A percentile compares a stretch with the other conserved stretches of the same genome.
phyloP scores from a whole-genome alignment of 352 stramenopile genomes.

The Thraustotheca clavata region DNA sequence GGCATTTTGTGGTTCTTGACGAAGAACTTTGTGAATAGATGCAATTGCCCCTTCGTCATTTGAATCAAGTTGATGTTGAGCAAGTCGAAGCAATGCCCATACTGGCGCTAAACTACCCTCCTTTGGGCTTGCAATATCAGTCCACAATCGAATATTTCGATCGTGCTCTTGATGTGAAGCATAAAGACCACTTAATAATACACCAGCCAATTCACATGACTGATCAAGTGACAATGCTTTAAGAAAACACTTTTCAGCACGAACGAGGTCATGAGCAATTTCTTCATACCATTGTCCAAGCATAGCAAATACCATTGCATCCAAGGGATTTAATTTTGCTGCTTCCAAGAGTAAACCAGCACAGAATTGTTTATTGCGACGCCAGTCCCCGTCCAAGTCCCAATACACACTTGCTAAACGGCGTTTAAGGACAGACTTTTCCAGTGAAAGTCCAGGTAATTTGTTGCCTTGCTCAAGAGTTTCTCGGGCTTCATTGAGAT shows the following conservation, averaged over 20 bases:
- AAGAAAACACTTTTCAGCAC: constrained; percentile 79
- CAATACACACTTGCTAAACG: constrained; percentile 73
- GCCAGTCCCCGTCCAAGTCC: constrained; percentile 38
- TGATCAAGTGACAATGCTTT: constrained; percentile 61
- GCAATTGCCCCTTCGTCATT: constrained; percentile 56
- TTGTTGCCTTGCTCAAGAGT: constrained; percentile 33
- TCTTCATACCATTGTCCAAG: constrained; percentile 72
- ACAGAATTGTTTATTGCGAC: constrained; percentile 48
- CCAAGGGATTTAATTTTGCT: constrained; percentile 56
- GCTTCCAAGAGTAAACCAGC: constrained; percentile 57
- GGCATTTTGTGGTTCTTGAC: constrained; percentile 56
- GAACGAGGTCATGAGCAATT: constrained; percentile 45
- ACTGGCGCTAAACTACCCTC: constrained; percentile 50
- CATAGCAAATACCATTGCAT: constrained; percentile 60
- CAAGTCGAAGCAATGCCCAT: constrained; percentile 64
- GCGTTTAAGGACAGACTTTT: constrained; percentile 34
- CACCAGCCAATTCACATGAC: constrained; percentile 44
- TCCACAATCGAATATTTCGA: constrained; percentile 61
- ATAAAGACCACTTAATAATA: constrained; percentile 63
- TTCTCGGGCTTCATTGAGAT: constrained; percentile 29
- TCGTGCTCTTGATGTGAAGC: constrained; percentile 46
- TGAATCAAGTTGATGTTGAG: constrained; percentile 53
- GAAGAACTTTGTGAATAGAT: constrained; percentile 65
- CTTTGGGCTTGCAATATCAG: constrained; percentile 29
- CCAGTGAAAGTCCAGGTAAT: constrained; percentile 30